Conservation (phyloP, 2,329 filamentous ascomycete species). For the Nannizziopsis barbatae region DNA sequence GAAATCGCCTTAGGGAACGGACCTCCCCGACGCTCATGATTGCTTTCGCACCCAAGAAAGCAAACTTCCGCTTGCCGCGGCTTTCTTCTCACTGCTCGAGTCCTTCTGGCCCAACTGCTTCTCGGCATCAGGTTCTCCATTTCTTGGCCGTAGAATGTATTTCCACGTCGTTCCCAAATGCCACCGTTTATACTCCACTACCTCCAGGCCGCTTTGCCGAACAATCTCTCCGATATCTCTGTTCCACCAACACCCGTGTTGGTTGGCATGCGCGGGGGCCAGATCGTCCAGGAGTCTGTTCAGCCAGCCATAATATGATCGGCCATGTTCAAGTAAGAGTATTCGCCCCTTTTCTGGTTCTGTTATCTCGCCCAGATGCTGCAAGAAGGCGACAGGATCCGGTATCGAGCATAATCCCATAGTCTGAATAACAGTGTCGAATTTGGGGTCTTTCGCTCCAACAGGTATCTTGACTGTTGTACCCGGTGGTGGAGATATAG, state of each 20-base stretch:
- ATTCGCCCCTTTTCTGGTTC: conserved; percentile 34
- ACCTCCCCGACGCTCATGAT: neutral
- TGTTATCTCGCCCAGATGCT: conserved; percentile 31
- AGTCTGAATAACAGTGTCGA: conserved; percentile 40
- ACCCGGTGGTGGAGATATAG: conserved; percentile 15
- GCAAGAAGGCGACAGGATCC: conserved; percentile 33
- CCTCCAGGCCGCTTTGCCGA: conserved; percentile 37
- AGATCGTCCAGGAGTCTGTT: conserved; percentile 39
- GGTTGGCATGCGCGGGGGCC: conserved; percentile 38
- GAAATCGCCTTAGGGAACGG: neutral
- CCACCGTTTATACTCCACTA: conserved; percentile 37
- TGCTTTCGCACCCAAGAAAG: conserved; percentile 5
- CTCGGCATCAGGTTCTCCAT: conserved; percentile 1
- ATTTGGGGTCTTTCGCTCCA: conserved; percentile 19
- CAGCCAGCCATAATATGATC: conserved; percentile 37
- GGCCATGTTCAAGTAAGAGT: conserved; percentile 40
- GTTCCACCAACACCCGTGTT: conserved; percentile 45
- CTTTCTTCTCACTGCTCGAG: neutral
- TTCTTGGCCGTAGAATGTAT: conserved; percentile 30
- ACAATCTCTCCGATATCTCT: conserved; percentile 41
- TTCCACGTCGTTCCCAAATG: conserved; percentile 42
- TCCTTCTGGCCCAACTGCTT: neutral
- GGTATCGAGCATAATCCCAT: conserved; percentile 42
- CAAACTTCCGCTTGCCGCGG: neutral
- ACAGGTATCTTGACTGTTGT: conserved; percentile 4